phyloP scores from a whole-genome alignment of 805 yeast genomes.

The Suhomyces sp. region DNA sequence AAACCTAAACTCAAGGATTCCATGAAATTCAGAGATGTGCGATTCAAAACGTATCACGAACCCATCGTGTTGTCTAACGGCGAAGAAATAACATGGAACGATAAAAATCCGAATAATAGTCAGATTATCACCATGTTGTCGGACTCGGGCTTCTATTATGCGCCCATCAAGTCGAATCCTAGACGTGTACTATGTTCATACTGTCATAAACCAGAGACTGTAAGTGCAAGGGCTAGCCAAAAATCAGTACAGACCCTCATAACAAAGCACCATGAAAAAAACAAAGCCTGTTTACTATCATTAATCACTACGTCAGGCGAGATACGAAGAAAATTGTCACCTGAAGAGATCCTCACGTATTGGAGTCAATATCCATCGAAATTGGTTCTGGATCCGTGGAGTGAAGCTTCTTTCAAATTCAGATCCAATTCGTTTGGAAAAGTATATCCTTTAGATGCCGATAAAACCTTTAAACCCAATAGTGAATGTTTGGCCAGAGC shows the following conservation, averaged over 20 bases:
- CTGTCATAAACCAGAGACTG: constrained; percentile 33
- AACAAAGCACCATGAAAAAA: constrained; percentile 6
- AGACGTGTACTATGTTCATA: constrained; percentile 58
- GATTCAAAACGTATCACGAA: constrained; percentile 18
- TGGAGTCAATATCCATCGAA: constrained; percentile 9
- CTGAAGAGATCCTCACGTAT: constrained; percentile 2
- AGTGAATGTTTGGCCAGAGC: constrained; percentile 36
- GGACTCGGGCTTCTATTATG: constrained; percentile 58
- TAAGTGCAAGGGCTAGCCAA: not conserved
- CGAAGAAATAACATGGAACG: constrained; percentile 24
- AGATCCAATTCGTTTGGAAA: constrained; percentile 8
- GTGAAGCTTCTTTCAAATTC: constrained; percentile 1
- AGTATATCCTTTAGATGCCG: constrained; percentile 5
- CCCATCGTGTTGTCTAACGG: constrained; percentile 18
- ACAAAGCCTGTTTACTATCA: constrained; percentile 8
- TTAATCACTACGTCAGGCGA: constrained; percentile 9
- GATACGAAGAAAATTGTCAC: constrained; percentile 6
- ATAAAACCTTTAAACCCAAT: not conserved
- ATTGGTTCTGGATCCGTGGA: constrained; percentile 6
- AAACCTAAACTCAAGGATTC: constrained; percentile 8
- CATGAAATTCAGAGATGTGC: constrained; percentile 15
- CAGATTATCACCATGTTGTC: constrained; percentile 39
- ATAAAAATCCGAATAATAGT: constrained; percentile 6
- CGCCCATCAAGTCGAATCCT: constrained; percentile 44
- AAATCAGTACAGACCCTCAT: constrained; percentile 3